Conservation (phyloP, 179 eudicot species). For the Patellifolia procumbens region DNA sequence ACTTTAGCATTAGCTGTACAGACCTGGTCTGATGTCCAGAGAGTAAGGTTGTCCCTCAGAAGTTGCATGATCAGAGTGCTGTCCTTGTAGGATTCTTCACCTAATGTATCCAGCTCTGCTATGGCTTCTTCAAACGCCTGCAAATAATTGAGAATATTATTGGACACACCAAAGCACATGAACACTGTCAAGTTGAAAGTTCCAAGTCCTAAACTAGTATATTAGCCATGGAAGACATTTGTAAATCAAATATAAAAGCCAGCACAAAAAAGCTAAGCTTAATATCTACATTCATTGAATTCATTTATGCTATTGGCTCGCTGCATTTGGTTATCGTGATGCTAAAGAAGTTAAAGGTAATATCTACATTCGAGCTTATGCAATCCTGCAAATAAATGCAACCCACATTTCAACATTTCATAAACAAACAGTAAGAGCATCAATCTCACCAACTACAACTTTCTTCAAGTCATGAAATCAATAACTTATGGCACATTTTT, state of each 20-base stretch:
- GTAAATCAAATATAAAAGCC: background rate
- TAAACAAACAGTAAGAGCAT: background rate
- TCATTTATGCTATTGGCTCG: background rate
- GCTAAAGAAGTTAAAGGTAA: background rate
- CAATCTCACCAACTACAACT: too few relatives aligned
- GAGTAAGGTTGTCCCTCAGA: conserved; percentile 77
- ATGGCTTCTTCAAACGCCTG: conserved; percentile 84
- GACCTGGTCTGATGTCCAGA: conserved; percentile 82
- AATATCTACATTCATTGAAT: background rate
- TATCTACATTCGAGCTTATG: background rate
- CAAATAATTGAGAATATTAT: conserved; percentile 7
- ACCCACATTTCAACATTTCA: background rate
- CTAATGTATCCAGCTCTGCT: conserved; percentile 70
- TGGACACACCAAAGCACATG: conserved; percentile 18
- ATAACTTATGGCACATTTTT: background rate
- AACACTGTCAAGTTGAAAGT: background rate
- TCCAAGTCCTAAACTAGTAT: background rate
- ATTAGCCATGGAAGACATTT: background rate
- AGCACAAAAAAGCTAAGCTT: background rate
- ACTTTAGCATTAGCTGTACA: conserved; percentile 14
- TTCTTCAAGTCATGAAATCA: too few relatives aligned
- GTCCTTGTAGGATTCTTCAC: conserved; percentile 83
- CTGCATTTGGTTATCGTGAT: background rate
- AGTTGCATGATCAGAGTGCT: conserved; percentile 83
- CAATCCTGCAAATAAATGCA: background rate